phyloP scores from a whole-genome alignment of 2,329 filamentous ascomycete species.

The Pseudogymnoascus sp. region DNA sequence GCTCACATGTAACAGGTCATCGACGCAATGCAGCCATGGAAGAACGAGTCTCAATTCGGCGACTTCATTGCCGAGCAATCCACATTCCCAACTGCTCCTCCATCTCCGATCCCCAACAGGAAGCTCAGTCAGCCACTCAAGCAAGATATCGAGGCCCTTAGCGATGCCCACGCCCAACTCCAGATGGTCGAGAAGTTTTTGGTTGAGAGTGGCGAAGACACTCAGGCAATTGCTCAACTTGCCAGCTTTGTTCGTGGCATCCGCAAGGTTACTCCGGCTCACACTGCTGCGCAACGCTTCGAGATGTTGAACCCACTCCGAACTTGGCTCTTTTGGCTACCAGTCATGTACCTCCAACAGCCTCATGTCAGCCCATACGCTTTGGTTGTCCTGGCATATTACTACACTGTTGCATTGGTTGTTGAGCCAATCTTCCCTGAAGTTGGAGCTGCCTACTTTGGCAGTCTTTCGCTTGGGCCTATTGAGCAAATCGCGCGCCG shows the following conservation, averaged over 20 bases:
- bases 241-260: constrained; percentile 65
- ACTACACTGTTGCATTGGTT: constrained; percentile 80
- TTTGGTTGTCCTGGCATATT: constrained; percentile 77
- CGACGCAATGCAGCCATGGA: constrained; percentile 84
- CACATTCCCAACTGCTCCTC: constrained; percentile 59
- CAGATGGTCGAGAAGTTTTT: constrained; percentile 60
- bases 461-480: constrained; percentile 67
- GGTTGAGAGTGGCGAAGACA: constrained; percentile 60
- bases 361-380: constrained; percentile 68
- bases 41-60: constrained; percentile 77
- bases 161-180: constrained; percentile 58
- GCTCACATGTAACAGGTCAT: constrained; percentile 54
- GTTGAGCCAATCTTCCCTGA: constrained; percentile 89
- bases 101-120: constrained; percentile 52
- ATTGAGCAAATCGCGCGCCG: constrained; percentile 80
- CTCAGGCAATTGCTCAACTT: constrained; percentile 59
- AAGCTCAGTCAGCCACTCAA: constrained; percentile 51
- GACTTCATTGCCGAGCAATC: constrained; percentile 75
- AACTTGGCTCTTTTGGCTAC: constrained; percentile 94
- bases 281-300: constrained; percentile 76
- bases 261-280: constrained; percentile 59
- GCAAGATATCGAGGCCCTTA: constrained; percentile 62
- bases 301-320: constrained; percentile 79
- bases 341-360: constrained; percentile 71
- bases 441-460: constrained; percentile 82